Conservation (phyloP, 1,139 yeast species). For the Suhomyces anneliseae region DNA sequence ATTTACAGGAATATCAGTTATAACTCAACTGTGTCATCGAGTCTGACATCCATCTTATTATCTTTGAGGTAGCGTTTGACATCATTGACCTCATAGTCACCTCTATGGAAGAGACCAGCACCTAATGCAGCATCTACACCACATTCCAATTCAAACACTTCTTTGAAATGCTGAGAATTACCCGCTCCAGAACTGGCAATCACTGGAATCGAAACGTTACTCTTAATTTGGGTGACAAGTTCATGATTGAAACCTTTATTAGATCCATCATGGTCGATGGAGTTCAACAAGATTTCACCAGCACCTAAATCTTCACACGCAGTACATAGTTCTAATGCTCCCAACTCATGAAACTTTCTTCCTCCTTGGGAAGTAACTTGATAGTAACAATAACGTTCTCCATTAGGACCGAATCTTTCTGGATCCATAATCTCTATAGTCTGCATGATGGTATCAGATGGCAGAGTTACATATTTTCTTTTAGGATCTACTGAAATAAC, state of each 20-base stretch:
- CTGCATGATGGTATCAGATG: slow-evolving; percentile 59
- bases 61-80: slow-evolving; percentile 67
- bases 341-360: slow-evolving; percentile 81
- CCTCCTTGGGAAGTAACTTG: slow-evolving; percentile 97
- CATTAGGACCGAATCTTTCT: slow-evolving; percentile 70
- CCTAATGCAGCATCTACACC: slow-evolving; percentile 95
- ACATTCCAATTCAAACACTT: slow-evolving; percentile 74
- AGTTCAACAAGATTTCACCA: slow-evolving; percentile 87
- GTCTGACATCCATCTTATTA: slow-evolving; percentile 38
- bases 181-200: slow-evolving; percentile 99
- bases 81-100: slow-evolving; percentile 81
- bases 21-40: slow-evolving; percentile 31
- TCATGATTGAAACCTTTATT: slow-evolving; percentile 91
- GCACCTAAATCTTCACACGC: slow-evolving; percentile 97
- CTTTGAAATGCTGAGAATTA: slow-evolving; percentile 80
- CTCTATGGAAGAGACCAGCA: slow-evolving; percentile 97
- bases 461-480: slow-evolving; percentile 67
- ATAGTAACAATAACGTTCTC: slow-evolving; percentile 86
- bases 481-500: slow-evolving; percentile 97
- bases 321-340: slow-evolving; percentile 82
- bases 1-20: slow-evolving; percentile 7
- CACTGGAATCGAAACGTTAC: slow-evolving; percentile 80
- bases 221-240: slow-evolving; percentile 72
- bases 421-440: slow-evolving; percentile 48
- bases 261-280: slow-evolving; percentile 95